Evolutionary conservation across 225 moss, liverwort and hornwort species (phyloP).

Genomic region (Pseudoscleropodium purum): DNA sequence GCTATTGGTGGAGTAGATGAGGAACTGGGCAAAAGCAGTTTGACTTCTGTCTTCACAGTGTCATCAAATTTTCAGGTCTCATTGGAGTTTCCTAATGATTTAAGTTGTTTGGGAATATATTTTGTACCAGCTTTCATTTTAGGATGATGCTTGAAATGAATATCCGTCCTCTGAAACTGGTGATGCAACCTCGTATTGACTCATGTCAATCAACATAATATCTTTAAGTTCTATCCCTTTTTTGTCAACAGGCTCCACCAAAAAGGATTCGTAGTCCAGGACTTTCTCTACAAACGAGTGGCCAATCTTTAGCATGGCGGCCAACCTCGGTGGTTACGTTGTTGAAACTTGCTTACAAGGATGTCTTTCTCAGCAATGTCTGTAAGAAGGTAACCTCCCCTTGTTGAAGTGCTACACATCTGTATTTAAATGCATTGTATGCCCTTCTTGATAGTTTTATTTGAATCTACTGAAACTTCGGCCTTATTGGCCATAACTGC

Average conservation of each 20-base stretch:
- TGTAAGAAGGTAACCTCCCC: constrained; percentile 64
- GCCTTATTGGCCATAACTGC: not conserved
- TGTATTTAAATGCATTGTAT: not conserved
- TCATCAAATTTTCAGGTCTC: constrained; percentile 94
- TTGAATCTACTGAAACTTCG: not conserved
- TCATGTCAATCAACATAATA: not conserved
- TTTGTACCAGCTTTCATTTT: not conserved
- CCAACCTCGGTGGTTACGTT: constrained; percentile 48
- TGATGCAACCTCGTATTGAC: not conserved
- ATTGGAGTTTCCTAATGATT: not conserved
- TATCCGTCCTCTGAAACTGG: not conserved
- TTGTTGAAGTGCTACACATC: not conserved
- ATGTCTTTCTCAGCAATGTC: constrained; percentile 51
- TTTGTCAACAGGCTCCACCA: constrained; percentile 69
- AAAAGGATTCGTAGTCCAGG: constrained; percentile 92
- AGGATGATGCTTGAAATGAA: not conserved
- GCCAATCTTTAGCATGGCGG: constrained; percentile 66
- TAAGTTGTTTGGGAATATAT: not conserved
- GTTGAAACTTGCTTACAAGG: constrained; percentile 69
- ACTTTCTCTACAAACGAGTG: constrained; percentile 41
- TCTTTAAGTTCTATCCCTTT: not conserved
- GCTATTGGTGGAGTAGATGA: constrained; percentile 51
- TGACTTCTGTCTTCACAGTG: constrained; percentile 79
- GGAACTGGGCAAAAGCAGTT: constrained; percentile 58
- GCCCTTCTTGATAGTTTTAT: not conserved